Conservation (phyloP, 2,329 filamentous ascomycete genomes). For the Drechslera avenae region DNA sequence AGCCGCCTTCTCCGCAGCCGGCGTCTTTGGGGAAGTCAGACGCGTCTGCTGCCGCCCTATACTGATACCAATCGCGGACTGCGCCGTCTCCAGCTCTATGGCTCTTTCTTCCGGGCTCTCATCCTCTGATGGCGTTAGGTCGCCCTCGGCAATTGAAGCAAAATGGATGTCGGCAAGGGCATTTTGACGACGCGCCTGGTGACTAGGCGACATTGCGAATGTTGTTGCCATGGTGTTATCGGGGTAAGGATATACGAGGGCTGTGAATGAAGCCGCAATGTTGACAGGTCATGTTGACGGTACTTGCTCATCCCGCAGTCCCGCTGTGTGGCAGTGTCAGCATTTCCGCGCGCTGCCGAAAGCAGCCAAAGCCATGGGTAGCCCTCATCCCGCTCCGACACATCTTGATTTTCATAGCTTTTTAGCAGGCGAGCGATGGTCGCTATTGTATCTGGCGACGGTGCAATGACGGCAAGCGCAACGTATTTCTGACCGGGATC, state of each 20-base stretch:
- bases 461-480: conserved; percentile 20
- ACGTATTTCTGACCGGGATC: conserved; percentile 5
- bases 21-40: conserved; percentile 62
- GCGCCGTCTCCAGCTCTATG: conserved; percentile 48
- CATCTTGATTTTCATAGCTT: conserved; percentile 5
- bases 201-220: conserved; percentile 5
- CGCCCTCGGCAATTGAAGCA: conserved; percentile 47
- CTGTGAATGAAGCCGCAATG: conserved; percentile 11
- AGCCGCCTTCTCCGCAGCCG: conserved; percentile 64
- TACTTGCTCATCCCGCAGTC: conserved; percentile 20
- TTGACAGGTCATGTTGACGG: conserved; percentile 22
- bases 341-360: conserved; percentile 30
- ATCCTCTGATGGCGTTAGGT: conserved; percentile 54
- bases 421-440: conserved; percentile 2
- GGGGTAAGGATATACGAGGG: conserved; percentile 5
- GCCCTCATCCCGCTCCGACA: conserved; percentile 7
- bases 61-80: conserved; percentile 62
- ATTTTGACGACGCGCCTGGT: conserved; percentile 32
- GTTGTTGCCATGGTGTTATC: conserved; percentile 29
- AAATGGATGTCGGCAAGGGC: conserved; percentile 51
- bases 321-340: conserved; percentile 35
- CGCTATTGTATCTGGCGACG: conserved; percentile 5
- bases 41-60: conserved; percentile 63
- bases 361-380: conserved; percentile 15
- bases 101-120: conserved; percentile 40